Percentiles rank a stretch among this genome's conserved stretches.
phyloP scores from a whole-genome alignment of 2,329 filamentous ascomycete genomes.

The Bimuria novae-zelandiae region DNA sequence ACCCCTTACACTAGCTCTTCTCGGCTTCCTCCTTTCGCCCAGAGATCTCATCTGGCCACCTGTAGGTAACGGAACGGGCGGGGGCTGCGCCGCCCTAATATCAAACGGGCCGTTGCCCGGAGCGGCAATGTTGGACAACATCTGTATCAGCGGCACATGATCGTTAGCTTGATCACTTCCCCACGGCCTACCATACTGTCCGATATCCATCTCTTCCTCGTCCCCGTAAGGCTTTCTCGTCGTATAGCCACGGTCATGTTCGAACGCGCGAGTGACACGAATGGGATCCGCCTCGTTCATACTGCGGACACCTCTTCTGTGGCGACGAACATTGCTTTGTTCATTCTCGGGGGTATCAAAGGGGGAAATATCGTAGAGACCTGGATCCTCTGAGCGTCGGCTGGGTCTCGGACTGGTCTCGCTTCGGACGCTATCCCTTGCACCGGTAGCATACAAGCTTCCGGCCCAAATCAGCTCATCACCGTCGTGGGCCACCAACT shows the following conservation, averaged over 20 bases:
- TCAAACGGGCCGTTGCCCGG: not conserved
- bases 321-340: not conserved
- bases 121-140: not conserved
- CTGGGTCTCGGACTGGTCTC: not conserved
- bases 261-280: conserved; percentile 7
- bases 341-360: not conserved
- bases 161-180: not conserved
- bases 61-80: not conserved
- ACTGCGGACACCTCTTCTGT: conserved; percentile 12
- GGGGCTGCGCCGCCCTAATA: not conserved
- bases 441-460: conserved; percentile 16
- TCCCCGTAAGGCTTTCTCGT: conserved; percentile 12
- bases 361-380: no score
- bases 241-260: conserved; percentile 14
- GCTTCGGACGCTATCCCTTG: not conserved
- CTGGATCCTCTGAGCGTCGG: not conserved
- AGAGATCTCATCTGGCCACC: not conserved
- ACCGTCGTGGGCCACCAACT: conserved; percentile 18
- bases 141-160: conserved; percentile 3
- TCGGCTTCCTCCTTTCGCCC: not conserved
- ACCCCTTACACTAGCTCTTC: not conserved
- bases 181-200: conserved; percentile 2
- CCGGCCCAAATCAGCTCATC: conserved; percentile 22
- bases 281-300: conserved; percentile 7
- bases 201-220: conserved; percentile 14